Evolutionary conservation across 441 rosid genomes (phyloP), one percentile per base, ranked within the genome.

Genomic region (Arabidopsis hybrid): DNA sequence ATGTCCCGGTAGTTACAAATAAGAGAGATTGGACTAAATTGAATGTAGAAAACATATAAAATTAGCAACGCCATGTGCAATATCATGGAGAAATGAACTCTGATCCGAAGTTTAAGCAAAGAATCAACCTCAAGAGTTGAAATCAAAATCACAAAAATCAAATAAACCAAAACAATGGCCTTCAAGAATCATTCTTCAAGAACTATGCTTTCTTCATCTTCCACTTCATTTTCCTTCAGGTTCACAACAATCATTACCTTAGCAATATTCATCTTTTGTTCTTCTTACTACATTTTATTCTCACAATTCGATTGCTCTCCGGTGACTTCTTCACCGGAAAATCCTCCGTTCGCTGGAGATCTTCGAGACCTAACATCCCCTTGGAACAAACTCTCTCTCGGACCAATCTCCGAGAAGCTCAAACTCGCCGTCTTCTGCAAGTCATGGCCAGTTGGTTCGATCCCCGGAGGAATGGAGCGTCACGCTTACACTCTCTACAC

Each of bases 391-490:
- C 94, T 87, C 49, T 81, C 88, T 63, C 83, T 90, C 1, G 92
- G 87, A 17, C 84, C 78, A 1, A 49, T 78, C 18, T 35, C 56
- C 9, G 86, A 80, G 85, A 86, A 83, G 85, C 86, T 92, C 18
- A 88, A 85, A 77, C 86, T 87, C 57, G 92, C 91, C 0, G 87
- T 83, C 32, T 89, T 89, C 78, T 83, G 87, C 82, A 80, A 86
- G 72, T 79, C 87, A 59, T 86, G 90, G 90, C 90, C 90, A 0
- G 78, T 81, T 17, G 84, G 82, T 13, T 79, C 86, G 1, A 68
- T 78, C 60, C 89, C 95, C 0, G 89, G 92, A 3, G 95, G 95
- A 7, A 89, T 91, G 89, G 91, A 91, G 73, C 85, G 92, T 51
- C 95, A 89, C 55, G 91, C 95, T 5, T 67, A 81, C 21, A 81